A percentile compares a stretch with the other conserved stretches of the same genome.
Conservation (phyloP, 192 early-diverging fungal genomes). For the Podochytrium sp. region DNA sequence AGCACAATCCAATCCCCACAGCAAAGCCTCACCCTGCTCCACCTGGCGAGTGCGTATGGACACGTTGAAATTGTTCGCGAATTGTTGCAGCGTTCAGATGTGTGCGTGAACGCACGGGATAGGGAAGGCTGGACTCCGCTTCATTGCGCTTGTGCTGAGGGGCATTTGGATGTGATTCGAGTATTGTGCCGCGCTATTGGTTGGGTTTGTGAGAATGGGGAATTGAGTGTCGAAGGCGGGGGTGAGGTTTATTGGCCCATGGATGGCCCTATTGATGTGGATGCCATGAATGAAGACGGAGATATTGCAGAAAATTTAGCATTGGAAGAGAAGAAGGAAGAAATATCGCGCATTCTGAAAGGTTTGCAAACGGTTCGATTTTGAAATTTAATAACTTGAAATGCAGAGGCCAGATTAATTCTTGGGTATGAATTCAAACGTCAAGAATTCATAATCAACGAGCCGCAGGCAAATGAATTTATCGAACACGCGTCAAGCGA, state of each 20-base stretch:
- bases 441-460: neutral
- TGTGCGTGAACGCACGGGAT: constrained; percentile 50
- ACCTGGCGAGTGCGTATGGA: constrained; percentile 63
- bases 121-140: constrained; percentile 69
- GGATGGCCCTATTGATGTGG: constrained; percentile 54
- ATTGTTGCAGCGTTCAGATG: constrained; percentile 31
- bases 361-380: constrained; percentile 27
- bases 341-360: constrained; percentile 31
- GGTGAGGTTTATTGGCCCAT: constrained; percentile 29
- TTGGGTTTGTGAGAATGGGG: constrained; percentile 5
- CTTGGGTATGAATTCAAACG: neutral
- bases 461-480: neutral
- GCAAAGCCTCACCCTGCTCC: constrained; percentile 52
- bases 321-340: constrained; percentile 37
- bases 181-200: constrained; percentile 48
- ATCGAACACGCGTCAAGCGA: no score
- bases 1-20: constrained; percentile 43
- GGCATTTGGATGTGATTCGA: constrained; percentile 55
- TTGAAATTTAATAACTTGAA: neutral
- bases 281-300: constrained; percentile 46
- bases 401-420: neutral
- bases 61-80: constrained; percentile 38
- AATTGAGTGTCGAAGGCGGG: neutral
- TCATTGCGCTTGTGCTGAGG: constrained; percentile 72
- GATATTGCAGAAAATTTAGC: constrained; percentile 47